Evolutionary conservation across 257 asterid genomes (phyloP), one percentile per base, ranked within the genome.

Genomic region (Salvia miltiorrhiza): DNA sequence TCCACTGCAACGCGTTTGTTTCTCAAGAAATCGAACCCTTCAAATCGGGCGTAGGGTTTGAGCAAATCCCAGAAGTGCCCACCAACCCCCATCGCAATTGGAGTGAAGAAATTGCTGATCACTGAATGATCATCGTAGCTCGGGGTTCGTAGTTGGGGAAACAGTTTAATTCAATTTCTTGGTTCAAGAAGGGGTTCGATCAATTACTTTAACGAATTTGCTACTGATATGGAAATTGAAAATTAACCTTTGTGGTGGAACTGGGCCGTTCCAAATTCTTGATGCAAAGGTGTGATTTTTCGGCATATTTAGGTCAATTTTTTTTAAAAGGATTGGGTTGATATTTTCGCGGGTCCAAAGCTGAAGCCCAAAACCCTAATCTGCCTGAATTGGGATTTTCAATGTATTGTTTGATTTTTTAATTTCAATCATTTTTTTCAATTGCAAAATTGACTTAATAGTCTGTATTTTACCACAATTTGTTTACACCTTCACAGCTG

Each of bases 1-100:
- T 91, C 99, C 49, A 94, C 97, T 4, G 99, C 97, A 0, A 94
- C 99, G 63, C 96, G 81, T 73, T 89, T 94, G 83, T 94, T 84
- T 80, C 96, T 94, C 95, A 94, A 83, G 88, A 87, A 94, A 64
- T 86, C 91, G 62, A 85, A 91, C 6, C 90, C 95, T 78, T 91
- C 92, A 35, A 52, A 69, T 47, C 82, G 79, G 45, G 89, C 90
- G 52, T 85, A 80, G 53, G 97, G 97, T 69, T 91, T 94, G 6
- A 94, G 90, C 76, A 91, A 82, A 82, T 94, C 99, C 99, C 99
- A 94, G 86, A 94, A 94, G 69, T 86, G 69, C 32, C 97, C 97
- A 54, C 96, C 97, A 2, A 91, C 82, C 1, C 99, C 99, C 99
- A 90, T 94, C 48, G 75, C 19, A 17, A 26, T 55, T 23, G 16